These are phyloP conservation scores for Brettanomyces nanus DNA, from an alignment of 805 yeast species.

Conservation along the genomic window DNA sequence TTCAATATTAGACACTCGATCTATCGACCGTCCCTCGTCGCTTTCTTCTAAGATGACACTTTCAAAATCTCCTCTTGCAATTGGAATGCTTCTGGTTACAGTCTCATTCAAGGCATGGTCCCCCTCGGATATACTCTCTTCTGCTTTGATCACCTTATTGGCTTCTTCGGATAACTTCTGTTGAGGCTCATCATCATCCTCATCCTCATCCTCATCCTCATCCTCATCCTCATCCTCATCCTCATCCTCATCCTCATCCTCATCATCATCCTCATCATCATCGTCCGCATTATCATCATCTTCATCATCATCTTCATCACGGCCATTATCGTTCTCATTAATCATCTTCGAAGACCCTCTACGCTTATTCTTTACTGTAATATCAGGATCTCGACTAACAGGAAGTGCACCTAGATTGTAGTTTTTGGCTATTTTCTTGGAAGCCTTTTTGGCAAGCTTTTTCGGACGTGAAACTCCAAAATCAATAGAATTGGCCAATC, in stretches of 20 bases:
- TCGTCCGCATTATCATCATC: constrained; percentile 12
- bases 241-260: constrained; percentile 8
- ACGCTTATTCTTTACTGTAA: constrained; percentile 15
- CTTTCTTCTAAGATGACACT: neutral
- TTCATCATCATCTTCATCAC: constrained; percentile 6
- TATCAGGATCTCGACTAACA: constrained; percentile 13
- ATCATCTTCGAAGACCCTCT: neutral
- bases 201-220: neutral
- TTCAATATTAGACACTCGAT: neutral
- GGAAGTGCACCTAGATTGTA: constrained; percentile 14
- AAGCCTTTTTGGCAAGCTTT: constrained; percentile 2
- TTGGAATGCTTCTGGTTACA: no score
- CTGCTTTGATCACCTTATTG: constrained; percentile 9
- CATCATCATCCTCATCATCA: constrained; percentile 4
- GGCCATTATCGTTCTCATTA: constrained; percentile 11
- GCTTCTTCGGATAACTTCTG: constrained; percentile 1
- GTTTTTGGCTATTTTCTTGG: constrained; percentile 4
- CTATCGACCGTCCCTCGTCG: neutral
- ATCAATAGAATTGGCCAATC: constrained; percentile 14
- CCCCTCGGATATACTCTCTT: no score
- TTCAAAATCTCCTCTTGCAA: neutral
- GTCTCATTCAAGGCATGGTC: no score
- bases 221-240: constrained; percentile 7
- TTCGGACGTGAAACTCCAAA: constrained; percentile 7
- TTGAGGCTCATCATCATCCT: neutral